A percentile compares a stretch with the other conserved stretches of the same genome.
Evolutionary conservation across 202 grass and related monocot species (phyloP).

Genomic region (Carex sylvatica): DNA sequence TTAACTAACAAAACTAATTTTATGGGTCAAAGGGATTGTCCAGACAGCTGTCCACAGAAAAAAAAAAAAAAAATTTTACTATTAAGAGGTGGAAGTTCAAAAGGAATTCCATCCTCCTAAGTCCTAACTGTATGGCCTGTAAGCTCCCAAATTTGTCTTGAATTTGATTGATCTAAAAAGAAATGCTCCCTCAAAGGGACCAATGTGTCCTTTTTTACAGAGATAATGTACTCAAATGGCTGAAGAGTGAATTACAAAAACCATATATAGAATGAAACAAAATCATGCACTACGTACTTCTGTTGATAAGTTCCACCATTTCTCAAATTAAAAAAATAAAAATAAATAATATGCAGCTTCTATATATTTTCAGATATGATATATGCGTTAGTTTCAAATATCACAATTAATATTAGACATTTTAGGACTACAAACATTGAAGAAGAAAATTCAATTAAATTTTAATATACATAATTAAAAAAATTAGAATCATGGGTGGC

Average conservation of each 20-base stretch:
- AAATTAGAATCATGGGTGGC: too few species aligned
- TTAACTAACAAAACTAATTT: too few species aligned
- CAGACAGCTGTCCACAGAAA: slow-evolving; percentile 39
- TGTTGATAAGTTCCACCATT: too few species aligned
- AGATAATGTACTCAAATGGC: slow-evolving; percentile 34
- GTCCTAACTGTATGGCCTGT: slow-evolving; percentile 28
- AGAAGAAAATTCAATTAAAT: too few species aligned
- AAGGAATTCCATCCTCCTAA: slow-evolving; percentile 26
- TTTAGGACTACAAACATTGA: too few species aligned
- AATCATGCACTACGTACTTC: neutral
- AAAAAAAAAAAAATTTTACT: slow-evolving; percentile 40
- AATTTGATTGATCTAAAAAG: slow-evolving; percentile 36
- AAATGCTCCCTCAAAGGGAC: slow-evolving; percentile 4
- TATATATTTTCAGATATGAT: too few species aligned
- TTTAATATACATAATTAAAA: too few species aligned
- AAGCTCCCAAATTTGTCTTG: slow-evolving; percentile 29
- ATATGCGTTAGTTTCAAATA: too few species aligned
- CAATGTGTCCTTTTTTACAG: slow-evolving; percentile 23
- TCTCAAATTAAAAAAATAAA: too few species aligned
- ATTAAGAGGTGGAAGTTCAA: slow-evolving; percentile 31
- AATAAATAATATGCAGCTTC: too few species aligned
- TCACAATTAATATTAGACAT: too few species aligned
- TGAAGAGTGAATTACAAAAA: slow-evolving; percentile 23
- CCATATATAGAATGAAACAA: neutral
- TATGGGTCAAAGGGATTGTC: too few species aligned